Base-by-base conservation (phyloP, 306 rosid genomes). In the Carpinus viminea region DNA sequence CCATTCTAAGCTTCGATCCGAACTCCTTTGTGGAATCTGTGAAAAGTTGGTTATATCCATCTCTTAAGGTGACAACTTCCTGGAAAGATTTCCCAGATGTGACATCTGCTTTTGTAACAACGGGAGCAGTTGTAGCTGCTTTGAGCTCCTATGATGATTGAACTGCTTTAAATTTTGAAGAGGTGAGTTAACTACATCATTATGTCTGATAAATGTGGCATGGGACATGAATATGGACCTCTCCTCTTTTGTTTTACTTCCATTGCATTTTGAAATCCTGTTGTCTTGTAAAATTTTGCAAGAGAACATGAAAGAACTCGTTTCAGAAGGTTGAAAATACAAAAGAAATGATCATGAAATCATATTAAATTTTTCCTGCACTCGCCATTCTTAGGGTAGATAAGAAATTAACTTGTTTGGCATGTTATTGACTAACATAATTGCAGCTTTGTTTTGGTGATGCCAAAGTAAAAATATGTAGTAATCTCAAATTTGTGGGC, bases 71-170 rank as follows among this genome's bases (percentile, higher is more conserved):
- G 72, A 87, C 90, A 60, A 86, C 98, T 80, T 87, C 99, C 51
- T 95, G 95, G 99, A 95, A 93, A 91, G 97, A 93, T 53, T 80
- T 87, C 78, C 97, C 93, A 5, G 99, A 95, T 76, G 82, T 95
- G 34, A 77, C 91, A 34, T 86, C 93, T 41, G 89, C 98, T 38
- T 83, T 95, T 59, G 78, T 79, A 46, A 91, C 99, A 74, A 93
- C 93, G 13, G 97, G 99, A 17, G 93, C 99, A 41, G 96, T 91
- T 76, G 90, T 95, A 28, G 81, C 98, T 80, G 99, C 99, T 77
- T 81, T 95, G 81, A 95, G 97, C 83, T 81, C 84, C 55, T 91
- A 61, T 41, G 87, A 83, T 81, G 93, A 88, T 79, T 86, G 86
- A 91, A 69, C 76, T 85, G 77, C 45, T 24, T 75, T 55, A 45